Evolutionary conservation across 805 yeast species (phyloP).

Genomic region (Monosporozyma solicola): DNA sequence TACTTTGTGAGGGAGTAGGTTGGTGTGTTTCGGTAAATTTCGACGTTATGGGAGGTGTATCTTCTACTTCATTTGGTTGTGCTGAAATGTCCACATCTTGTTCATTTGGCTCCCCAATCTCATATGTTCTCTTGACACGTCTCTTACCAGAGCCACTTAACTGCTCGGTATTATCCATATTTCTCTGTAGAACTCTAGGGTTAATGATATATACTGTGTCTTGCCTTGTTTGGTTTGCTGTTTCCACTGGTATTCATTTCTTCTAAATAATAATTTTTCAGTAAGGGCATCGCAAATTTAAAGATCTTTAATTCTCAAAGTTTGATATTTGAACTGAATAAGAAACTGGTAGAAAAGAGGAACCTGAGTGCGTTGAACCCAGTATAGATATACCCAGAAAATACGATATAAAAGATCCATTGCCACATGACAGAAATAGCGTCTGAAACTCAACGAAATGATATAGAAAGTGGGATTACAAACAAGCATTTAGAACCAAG

Average conservation of each 20-base stretch:
- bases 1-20: neutral
- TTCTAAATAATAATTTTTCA: neutral
- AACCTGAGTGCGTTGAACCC: neutral
- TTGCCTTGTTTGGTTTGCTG: neutral
- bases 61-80: neutral
- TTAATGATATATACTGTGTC: neutral
- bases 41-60: neutral
- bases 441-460: neutral
- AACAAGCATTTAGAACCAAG: conserved; percentile 1
- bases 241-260: neutral
- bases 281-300: conserved; percentile 1
- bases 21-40: neutral
- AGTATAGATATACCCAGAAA: too few species aligned
- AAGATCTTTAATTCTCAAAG: neutral
- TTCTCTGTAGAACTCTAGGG: neutral
- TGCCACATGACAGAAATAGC: neutral
- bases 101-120: neutral
- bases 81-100: neutral
- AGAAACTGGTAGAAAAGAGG: neutral
- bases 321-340: neutral
- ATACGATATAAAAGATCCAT: neutral
- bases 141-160: conserved; percentile 3
- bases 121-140: neutral
- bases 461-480: neutral
- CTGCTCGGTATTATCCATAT: neutral